Base-by-base conservation (phyloP, 768 basidiomycete species). In the Daedalea quercina region DNA sequence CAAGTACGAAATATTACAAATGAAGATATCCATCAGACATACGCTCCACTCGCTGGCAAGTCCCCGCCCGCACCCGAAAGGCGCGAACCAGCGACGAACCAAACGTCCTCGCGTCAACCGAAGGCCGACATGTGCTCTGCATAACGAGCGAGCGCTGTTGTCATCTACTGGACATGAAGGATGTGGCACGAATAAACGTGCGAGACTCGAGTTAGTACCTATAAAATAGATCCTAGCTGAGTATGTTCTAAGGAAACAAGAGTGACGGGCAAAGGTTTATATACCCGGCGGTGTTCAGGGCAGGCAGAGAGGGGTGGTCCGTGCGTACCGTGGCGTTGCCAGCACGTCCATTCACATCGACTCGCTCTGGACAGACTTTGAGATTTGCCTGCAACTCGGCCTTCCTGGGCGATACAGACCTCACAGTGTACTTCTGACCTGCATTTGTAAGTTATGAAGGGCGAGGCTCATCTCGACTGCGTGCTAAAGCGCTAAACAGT, bases 121-220 rank as follows among this genome's bases (percentile, higher is more conserved):
- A 56, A 57, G 48, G 55, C 48, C 49, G 61, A 50, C 64, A 65
- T 71, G 71, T 72, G 70, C 71, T 72, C 71, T 60, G 71, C 68
- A 61, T 63, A 60, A 72, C 68, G 71, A 65, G 69, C 52, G 64
- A 60, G 57, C 67, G 69, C 63, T 34, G 49, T 43, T 57, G 63
- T 72, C 71, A 72, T 72, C 71, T 60, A 65, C 65, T 69, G 68
- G 71, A 70, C 65, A 59, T 61, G 65, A 72, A 66, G 66, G 60
- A 69, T 65, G 68, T 65, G 71, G 69, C 71, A 72, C 67, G 66
- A 65, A 64, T 72, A 70, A 71, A 70, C 67, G 69, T 72, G 71
- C 71, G 65, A 72, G 69, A 72, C 71, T 70, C 70, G 65, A 70
- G 71, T 72, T 70, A 70, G 71, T 69, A 68, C 60, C 60, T 61